These are phyloP conservation scores for Eragrostis nindensis DNA, from an alignment of 176 grass and related monocot genomes.

Conservation along the genomic window DNA sequence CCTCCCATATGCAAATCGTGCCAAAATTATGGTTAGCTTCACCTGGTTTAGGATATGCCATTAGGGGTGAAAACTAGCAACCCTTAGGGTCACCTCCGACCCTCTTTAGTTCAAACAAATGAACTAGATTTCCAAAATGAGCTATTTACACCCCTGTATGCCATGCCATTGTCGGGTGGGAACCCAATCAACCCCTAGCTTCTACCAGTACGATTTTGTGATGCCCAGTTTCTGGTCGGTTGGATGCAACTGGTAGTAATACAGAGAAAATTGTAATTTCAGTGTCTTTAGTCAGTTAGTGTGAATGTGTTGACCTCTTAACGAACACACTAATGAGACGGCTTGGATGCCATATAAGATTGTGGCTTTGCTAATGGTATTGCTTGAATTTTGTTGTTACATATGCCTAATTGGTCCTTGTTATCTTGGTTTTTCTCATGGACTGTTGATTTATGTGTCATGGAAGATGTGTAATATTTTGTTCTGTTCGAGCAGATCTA, in stretches of 20 bases:
- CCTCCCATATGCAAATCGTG: neutral
- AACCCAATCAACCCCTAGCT: neutral
- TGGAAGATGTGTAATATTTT: conserved; percentile 2
- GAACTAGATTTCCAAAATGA: no score
- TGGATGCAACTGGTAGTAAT: neutral
- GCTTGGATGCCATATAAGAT: neutral
- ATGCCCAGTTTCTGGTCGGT: neutral
- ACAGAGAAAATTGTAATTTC: neutral
- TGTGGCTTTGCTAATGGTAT: neutral
- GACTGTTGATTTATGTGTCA: neutral
- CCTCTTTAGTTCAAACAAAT: no score
- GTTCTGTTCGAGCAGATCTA: conserved; percentile 65
- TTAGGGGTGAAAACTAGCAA: no score
- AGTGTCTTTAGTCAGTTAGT: neutral
- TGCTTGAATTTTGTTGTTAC: neutral
- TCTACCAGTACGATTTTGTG: neutral
- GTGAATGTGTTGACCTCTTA: neutral
- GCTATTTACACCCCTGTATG: no score
- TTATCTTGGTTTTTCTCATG: neutral
- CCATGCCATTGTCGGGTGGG: neutral
- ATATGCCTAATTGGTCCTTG: neutral
- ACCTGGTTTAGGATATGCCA: neutral
- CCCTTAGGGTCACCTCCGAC: no score
- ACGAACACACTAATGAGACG: neutral
- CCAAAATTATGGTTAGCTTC: neutral